phyloP scores from a whole-genome alignment of 495 filamentous ascomycete species.

The Opeltia flavorubescens region DNA sequence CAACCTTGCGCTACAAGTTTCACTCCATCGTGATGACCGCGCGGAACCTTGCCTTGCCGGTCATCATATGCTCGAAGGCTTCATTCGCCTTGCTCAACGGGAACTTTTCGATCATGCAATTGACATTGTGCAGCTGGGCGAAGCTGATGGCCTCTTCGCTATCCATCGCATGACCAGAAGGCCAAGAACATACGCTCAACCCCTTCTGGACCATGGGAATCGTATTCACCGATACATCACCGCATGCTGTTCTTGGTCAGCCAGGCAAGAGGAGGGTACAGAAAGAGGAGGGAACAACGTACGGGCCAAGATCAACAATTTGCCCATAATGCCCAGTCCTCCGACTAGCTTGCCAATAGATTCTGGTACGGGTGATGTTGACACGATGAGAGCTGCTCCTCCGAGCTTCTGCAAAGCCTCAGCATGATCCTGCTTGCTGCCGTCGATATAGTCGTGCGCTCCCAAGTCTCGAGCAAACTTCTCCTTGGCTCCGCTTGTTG shows the following conservation, averaged over 20 bases:
- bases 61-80: slow-evolving; percentile 28
- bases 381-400: slow-evolving; percentile 44
- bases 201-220: slow-evolving; percentile 32
- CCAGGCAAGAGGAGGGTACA: neutral
- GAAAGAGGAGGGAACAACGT: slow-evolving; percentile 11
- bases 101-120: slow-evolving; percentile 50
- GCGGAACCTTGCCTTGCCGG: slow-evolving; percentile 29
- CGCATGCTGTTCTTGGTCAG: slow-evolving; percentile 24
- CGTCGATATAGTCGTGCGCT: slow-evolving; percentile 49
- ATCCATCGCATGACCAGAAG: slow-evolving; percentile 46
- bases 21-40: slow-evolving; percentile 32
- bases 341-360: slow-evolving; percentile 34
- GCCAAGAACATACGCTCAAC: slow-evolving; percentile 40
- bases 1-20: neutral
- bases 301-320: slow-evolving; percentile 41
- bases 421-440: slow-evolving; percentile 33
- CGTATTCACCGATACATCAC: slow-evolving; percentile 38
- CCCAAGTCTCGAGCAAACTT: slow-evolving; percentile 45
- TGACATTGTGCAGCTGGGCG: slow-evolving; percentile 37
- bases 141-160: slow-evolving; percentile 50
- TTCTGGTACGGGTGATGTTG: slow-evolving; percentile 43
- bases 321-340: slow-evolving; percentile 37
- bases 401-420: slow-evolving; percentile 40
- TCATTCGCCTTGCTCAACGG: slow-evolving; percentile 39
- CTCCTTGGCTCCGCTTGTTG: slow-evolving; percentile 37